Base-by-base conservation (phyloP, 345 rosid species). In the Gynandropsis gynandra region DNA sequence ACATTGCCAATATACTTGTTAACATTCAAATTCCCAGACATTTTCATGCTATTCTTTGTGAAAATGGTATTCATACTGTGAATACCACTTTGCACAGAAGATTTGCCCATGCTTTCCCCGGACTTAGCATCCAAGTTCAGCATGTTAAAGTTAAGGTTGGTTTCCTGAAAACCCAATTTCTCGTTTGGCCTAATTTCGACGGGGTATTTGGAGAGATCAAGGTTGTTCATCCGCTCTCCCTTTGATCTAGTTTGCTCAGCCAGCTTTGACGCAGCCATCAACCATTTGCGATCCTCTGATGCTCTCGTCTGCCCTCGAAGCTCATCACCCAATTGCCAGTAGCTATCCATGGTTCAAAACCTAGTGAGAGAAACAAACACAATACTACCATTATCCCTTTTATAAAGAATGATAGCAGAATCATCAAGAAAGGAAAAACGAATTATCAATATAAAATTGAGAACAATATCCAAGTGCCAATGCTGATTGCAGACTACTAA, bases 281-380 rank as follows among this genome's bases (percentile, higher is more conserved):
- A 54, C 98, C 98, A 92, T 41, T 85, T 71, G 43, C 79, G 85
- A 69, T 92, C 98, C 74, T 92, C 96, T 1, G 90, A 52, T 36
- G 68, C 84, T 76, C 76, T 85, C 4, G 87, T 69, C 54, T 84
- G 96, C 50, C 95, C 96, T 58, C 98, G 80, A 15, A 92, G 89
- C 68, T 92, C 96, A 66, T 92, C 98, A 12, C 95, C 98, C 65
- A 92, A 54, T 52, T 87, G 89, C 96, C 98, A 92, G 68, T 80
- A 87, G 79, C 84, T 87, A 18, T 66, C 70, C 70, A 66, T 66
- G 41, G 24, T 9, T 24, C 29, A 24, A 24, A 24, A 24, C 29
- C 29, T 24, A 24, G 5, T 5, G 5, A 24, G 29, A 24, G 4
- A 24, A 24, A 24, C 29, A 24, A 24, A 24, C 29, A 24, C 29